A percentile compares a stretch with the other conserved stretches of the same genome.
These are phyloP conservation scores for Russula emetica DNA, from an alignment of 768 basidiomycete genomes.

Conservation along the genomic window DNA sequence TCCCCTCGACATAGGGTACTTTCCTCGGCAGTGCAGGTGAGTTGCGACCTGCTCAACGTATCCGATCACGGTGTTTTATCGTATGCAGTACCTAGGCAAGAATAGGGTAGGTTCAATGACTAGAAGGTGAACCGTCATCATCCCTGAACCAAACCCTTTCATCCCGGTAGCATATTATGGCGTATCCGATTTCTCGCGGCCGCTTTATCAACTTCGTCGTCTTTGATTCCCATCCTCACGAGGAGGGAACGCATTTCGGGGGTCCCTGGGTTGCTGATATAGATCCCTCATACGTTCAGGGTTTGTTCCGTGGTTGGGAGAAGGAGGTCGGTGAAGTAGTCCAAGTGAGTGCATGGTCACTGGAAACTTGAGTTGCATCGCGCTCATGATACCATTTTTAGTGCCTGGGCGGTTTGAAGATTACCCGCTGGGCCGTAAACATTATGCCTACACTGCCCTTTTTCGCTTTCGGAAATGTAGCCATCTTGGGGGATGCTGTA, in stretches of 20 bases:
- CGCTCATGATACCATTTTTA: not conserved
- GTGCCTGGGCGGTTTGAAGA: constrained; percentile 13
- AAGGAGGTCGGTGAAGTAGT: constrained; percentile 38
- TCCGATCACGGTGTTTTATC: not conserved
- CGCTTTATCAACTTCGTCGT: constrained; percentile 47
- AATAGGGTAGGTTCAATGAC: constrained; percentile 40
- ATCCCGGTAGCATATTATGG: constrained; percentile 49
- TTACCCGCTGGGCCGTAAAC: constrained; percentile 60
- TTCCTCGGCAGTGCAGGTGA: constrained; percentile 47
- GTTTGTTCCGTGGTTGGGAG: constrained; percentile 20
- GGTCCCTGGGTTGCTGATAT: constrained; percentile 14
- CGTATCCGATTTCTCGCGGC: constrained; percentile 58
- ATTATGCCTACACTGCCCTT: constrained; percentile 48
- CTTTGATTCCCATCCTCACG: constrained; percentile 14
- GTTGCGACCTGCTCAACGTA: constrained; percentile 12
- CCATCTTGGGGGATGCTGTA: constrained; percentile 42
- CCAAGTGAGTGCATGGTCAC: constrained; percentile 39
- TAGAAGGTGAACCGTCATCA: not conserved
- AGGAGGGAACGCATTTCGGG: constrained; percentile 10
- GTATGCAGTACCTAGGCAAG: constrained; percentile 50
- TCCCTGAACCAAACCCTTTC: not conserved
- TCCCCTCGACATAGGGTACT: constrained; percentile 48
- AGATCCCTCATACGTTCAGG: constrained; percentile 4
- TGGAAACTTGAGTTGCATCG: not conserved
- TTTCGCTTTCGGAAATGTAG: constrained; percentile 51